Evolutionary conservation across 805 yeast genomes (phyloP), one percentile per base, ranked within the genome.

Genomic region (Metschnikowia borealis): DNA sequence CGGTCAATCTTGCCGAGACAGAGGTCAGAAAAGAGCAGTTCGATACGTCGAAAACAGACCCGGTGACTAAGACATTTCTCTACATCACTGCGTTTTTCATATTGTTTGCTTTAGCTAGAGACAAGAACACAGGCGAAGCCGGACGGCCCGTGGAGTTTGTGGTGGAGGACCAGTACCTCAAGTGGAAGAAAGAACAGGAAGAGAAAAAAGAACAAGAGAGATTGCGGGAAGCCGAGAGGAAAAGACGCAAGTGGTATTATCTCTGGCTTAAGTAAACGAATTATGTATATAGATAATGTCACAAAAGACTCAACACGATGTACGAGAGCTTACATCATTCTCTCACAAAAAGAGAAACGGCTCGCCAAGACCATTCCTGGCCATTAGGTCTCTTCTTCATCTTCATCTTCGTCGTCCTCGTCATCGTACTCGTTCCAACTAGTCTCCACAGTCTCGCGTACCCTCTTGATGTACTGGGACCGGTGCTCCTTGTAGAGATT

Each of bases 401-500:
- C 15, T 14, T 32, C 35, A 6, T 35, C 17, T 10, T 26, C 44
- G 2, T 73, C 81, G 10, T 80, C 81, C 15, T 81, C 86, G 51
- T 74, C 66, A 61, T 85, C 78, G 57, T 85, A 90, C 61, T 89
- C 96, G 43, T 84, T 84, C 97, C 97, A 91, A 60, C 96, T 87
- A 56, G 80, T 85, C 60, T 94, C 99, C 36, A 94, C 99, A 0
- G 97, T 89, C 65, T 90, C 96, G 57, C 95, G 82, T 15, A 94
- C 99, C 56, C 97, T 75, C 65, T 89, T 89, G 48, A 85, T 81
- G 65, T 94, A 94, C 69, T 91, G 97, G 26, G 91, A 84, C 55
- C 96, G 83, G 66, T 94, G 98, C 67, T 94, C 99, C 67, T 89
- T 88, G 71, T 89, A 94, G 62, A 94, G 74, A 55, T 89, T 91